Conservation (phyloP, 2,329 filamentous ascomycete species). For the Didymella glomerata region DNA sequence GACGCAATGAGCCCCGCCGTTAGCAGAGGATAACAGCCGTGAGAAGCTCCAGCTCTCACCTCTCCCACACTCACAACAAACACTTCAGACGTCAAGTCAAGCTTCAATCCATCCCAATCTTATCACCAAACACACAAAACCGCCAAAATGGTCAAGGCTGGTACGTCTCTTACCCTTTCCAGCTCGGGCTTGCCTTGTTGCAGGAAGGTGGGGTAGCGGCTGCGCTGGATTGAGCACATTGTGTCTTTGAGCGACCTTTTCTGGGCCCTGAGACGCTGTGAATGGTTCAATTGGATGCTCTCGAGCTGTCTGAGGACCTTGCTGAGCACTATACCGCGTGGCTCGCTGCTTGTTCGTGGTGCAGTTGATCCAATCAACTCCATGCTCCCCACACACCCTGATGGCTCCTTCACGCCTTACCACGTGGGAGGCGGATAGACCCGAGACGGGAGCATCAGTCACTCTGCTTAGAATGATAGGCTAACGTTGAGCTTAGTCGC, state of each 20-base stretch:
- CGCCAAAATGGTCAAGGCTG: slow-evolving; percentile 98
- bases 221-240: slow-evolving; percentile 69
- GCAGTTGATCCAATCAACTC: slow-evolving; percentile 38
- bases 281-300: slow-evolving; percentile 33
- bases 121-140: slow-evolving; percentile 49
- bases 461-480: background rate
- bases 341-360: slow-evolving; percentile 19
- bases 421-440: slow-evolving; percentile 11
- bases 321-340: slow-evolving; percentile 26
- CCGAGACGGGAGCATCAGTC: slow-evolving; percentile 1
- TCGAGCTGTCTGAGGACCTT: slow-evolving; percentile 34
- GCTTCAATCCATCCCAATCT: slow-evolving; percentile 27
- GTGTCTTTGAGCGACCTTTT: slow-evolving; percentile 34
- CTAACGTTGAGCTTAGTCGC: slow-evolving; percentile 69
- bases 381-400: slow-evolving; percentile 35
- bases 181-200: slow-evolving; percentile 32
- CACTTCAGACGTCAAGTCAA: slow-evolving; percentile 23
- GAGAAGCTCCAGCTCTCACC: slow-evolving; percentile 38
- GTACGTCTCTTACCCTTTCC: slow-evolving; percentile 64
- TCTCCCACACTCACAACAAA: slow-evolving; percentile 22
- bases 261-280: slow-evolving; percentile 18
- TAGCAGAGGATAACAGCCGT: slow-evolving; percentile 19
- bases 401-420: slow-evolving; percentile 33
- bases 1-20: slow-evolving; percentile 37
- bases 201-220: slow-evolving; percentile 52